Evolutionary conservation across 2,329 filamentous ascomycete species (phyloP), one percentile per base, ranked within the genome.

Genomic region (Aureobasidium sp.): DNA sequence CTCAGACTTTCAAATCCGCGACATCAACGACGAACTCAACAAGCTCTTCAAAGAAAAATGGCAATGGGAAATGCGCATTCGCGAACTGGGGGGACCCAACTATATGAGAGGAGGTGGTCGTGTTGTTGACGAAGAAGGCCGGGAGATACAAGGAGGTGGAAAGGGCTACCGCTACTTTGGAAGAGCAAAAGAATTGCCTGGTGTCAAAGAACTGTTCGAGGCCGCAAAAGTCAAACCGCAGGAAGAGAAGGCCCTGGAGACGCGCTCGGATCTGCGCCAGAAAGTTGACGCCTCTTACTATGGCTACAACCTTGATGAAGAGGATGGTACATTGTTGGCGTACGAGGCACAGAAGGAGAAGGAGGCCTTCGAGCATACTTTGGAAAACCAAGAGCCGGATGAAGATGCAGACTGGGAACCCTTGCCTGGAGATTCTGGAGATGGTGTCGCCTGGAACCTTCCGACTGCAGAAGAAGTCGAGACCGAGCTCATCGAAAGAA

Each of bases 1-100:
- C n/a, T 91, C 86, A 76, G 94, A 99, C 81, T 97, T 89, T 79
- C 94, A 97, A 80, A 91, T 99, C 75, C 87, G 94, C 71, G 94
- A 99, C 76, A 81, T 99, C 73, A 99, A 99, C 79, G 94, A 99
- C 76, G 94, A 99, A 77, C 96, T 99, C 81, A 99, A 99, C 81
- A 96, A 96, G 78, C 83, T 96, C 65, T 97, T 99, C 90, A 87
- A 91, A 66, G 94, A 99, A 80, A 99, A 99, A 77, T 91, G 95
- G 82, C 92, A 96, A 84, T 99, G 94, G 94, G 94, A 99, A 80
- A 85, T 94, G 69, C 91, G 97, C 77, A 97, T 99, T 68, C 84
- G 92, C 63, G 95, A 96, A 70, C 75, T 97, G 27, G 94, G 94
- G n/a, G 94, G 94, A 2, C 94, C 94, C 34, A 97, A 97, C 76